phyloP scores from a whole-genome alignment of 2,329 filamentous ascomycete genomes.

The Pseudogymnoascus verrucosus region DNA sequence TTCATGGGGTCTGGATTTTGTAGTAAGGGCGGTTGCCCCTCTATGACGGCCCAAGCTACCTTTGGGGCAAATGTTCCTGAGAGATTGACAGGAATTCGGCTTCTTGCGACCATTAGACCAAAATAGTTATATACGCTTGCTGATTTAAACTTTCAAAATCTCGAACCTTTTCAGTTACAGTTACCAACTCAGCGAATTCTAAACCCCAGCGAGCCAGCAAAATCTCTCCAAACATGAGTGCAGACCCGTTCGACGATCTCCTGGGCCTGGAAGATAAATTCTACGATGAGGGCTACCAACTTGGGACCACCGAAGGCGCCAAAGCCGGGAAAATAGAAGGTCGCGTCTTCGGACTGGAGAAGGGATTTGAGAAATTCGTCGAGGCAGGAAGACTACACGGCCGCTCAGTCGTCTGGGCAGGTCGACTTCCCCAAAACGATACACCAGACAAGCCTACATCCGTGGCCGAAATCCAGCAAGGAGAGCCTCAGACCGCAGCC shows the following conservation, averaged over 20 bases:
- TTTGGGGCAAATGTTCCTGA: background rate
- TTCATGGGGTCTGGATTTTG: background rate
- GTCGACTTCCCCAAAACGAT: slow-evolving; percentile 44
- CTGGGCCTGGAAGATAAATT: slow-evolving; percentile 59
- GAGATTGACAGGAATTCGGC: background rate
- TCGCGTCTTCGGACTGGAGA: slow-evolving; percentile 81
- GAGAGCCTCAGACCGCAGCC: slow-evolving; percentile 22
- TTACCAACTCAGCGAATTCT: background rate
- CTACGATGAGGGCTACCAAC: slow-evolving; percentile 72
- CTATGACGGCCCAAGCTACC: background rate
- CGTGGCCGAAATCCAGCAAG: slow-evolving; percentile 19
- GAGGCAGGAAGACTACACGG: slow-evolving; percentile 73
- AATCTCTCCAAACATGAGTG: slow-evolving; percentile 17
- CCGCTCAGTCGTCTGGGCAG: slow-evolving; percentile 74
- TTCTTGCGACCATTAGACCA: background rate
- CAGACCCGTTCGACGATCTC: slow-evolving; percentile 31
- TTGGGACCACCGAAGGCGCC: slow-evolving; percentile 68
- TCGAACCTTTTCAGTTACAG: background rate
- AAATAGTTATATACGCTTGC: background rate
- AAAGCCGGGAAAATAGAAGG: slow-evolving; percentile 79
- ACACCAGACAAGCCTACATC: background rate
- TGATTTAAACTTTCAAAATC: background rate
- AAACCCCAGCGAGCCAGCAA: background rate
- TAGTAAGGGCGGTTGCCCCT: background rate
- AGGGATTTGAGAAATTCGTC: slow-evolving; percentile 87